Percentiles rank a stretch among this genome's conserved stretches.
These are phyloP conservation scores for Ceratopteris richardii DNA, from an alignment of 75 land plant species.

Conservation along the genomic window DNA sequence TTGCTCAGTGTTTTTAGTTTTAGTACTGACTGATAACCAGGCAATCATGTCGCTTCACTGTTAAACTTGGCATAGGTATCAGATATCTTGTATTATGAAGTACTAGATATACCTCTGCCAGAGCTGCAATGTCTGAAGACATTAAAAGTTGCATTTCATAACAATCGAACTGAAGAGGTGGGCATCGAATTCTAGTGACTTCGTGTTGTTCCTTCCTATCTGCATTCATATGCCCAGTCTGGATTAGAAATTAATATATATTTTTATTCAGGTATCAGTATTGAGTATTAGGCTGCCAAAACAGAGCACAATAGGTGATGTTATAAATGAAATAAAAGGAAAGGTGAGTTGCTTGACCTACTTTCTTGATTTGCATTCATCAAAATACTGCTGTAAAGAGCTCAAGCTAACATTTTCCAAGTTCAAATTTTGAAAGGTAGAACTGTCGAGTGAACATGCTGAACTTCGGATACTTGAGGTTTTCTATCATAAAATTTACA, in stretches of 20 bases:
- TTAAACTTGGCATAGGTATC: constrained; percentile 48
- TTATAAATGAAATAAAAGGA: constrained; percentile 40
- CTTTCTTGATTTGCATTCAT: no score
- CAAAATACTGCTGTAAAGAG: no score
- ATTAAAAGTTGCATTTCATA: constrained; percentile 80
- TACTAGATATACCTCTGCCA: constrained; percentile 89
- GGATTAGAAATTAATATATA: not conserved
- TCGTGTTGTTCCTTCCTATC: no score
- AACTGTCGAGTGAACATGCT: constrained; percentile 22
- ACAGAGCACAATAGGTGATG: constrained; percentile 51
- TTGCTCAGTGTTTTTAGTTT: not conserved
- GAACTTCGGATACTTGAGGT: constrained; percentile 26
- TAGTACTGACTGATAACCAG: no score
- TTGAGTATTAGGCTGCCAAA: constrained; percentile 42
- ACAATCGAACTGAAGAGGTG: constrained; percentile 4
- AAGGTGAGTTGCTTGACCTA: constrained; percentile 31
- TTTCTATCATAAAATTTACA: constrained; percentile 28
- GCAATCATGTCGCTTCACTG: not conserved
- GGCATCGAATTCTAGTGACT: no score
- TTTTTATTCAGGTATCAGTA: constrained; percentile 22
- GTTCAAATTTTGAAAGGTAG: constrained; percentile 11
- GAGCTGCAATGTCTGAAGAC: constrained; percentile 91
- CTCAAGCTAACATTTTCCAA: no score
- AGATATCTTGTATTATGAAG: constrained; percentile 94
- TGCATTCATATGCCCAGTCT: no score